Percentiles rank a stretch among this genome's conserved stretches.
These are phyloP conservation scores for Caryocar brasiliense DNA, from an alignment of 441 rosid genomes.

Conservation along the genomic window DNA sequence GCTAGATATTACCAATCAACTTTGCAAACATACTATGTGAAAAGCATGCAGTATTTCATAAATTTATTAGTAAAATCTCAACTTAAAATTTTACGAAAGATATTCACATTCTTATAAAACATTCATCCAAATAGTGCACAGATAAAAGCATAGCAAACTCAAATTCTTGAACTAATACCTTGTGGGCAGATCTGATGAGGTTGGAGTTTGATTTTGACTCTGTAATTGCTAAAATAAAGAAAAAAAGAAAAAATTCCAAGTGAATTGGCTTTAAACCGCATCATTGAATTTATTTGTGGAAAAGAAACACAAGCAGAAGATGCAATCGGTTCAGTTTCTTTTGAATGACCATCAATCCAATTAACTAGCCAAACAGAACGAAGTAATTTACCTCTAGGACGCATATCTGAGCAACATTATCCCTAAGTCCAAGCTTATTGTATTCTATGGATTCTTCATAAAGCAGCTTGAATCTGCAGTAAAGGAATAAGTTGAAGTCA, in stretches of 20 bases:
- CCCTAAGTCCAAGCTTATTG: conserved; percentile 76
- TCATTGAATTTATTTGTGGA: neutral
- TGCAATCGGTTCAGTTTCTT: neutral
- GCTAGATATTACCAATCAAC: too few species aligned
- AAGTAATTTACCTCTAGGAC: conserved; percentile 62
- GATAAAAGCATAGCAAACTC: conserved; percentile 1
- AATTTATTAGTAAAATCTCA: too few species aligned
- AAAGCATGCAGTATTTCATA: too few species aligned
- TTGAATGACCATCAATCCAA: neutral
- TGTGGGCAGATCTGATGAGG: conserved; percentile 25
- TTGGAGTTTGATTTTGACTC: conserved; percentile 24
- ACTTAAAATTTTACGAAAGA: too few species aligned
- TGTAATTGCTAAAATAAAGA: conserved; percentile 27
- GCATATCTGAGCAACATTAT: conserved; percentile 97
- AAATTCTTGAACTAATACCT: conserved; percentile 32
- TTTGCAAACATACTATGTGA: too few species aligned
- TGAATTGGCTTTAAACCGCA: neutral
- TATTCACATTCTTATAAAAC: too few species aligned
- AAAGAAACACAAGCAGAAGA: neutral
- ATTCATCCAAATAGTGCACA: too few species aligned
- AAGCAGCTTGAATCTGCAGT: conserved; percentile 74
- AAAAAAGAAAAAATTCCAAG: conserved; percentile 5
- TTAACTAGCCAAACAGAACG: neutral
- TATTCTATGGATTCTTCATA: conserved; percentile 74
- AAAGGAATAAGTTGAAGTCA: conserved; percentile 16